Base-by-base conservation (phyloP, 2,329 filamentous ascomycete genomes). In the Alternaria brassicae region DNA sequence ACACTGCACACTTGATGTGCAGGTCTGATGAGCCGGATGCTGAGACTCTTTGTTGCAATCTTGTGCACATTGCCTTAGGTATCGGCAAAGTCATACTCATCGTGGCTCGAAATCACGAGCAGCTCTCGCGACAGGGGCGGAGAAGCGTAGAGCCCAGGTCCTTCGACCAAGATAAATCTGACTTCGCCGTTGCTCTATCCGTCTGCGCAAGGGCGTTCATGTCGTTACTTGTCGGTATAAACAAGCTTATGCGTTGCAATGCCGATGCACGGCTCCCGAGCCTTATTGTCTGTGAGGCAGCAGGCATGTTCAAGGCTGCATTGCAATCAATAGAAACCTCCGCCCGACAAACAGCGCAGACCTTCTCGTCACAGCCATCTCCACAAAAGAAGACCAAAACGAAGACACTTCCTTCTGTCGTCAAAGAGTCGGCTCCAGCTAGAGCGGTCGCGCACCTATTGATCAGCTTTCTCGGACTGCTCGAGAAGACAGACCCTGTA, bases 251-350 rank as follows among this genome's bases (percentile, higher is more conserved):
- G 9, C 53, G 64, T 6, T 37, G 58, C 9, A 54, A 57, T 21
- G n/a, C 49, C 7, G 65, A 68, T 9, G 53, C 50, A 2, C 62
- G 67, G 13, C 61, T 69, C 3, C 21, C 65, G 0, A 68, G 63
- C 25, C 50, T 72, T 7, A 58, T 78, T 13, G 62, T 77, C 6
- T 77, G 71, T 32, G 73, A 73, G 52, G 60, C 71, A 12, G 71
- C 78, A 10, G 68, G 73, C 3, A 79, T 79, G 72, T 81, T 79
- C 68, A 73, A 72, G 3, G 60, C 56, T 5, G 62, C 78, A 1
- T 63, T 83, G 8, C 49, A 70, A 10, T 62, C 64, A 2, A 72
- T 81, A 9, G 67, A 70, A 23, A 48, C 62, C 32, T 69, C 64
- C 42, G 76, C 75, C 23, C 63, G 60, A 6, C 53, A 63, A 9